phyloP scores from a whole-genome alignment of 1,284 basidiomycete species.

The Ganoderma resinaceum region DNA sequence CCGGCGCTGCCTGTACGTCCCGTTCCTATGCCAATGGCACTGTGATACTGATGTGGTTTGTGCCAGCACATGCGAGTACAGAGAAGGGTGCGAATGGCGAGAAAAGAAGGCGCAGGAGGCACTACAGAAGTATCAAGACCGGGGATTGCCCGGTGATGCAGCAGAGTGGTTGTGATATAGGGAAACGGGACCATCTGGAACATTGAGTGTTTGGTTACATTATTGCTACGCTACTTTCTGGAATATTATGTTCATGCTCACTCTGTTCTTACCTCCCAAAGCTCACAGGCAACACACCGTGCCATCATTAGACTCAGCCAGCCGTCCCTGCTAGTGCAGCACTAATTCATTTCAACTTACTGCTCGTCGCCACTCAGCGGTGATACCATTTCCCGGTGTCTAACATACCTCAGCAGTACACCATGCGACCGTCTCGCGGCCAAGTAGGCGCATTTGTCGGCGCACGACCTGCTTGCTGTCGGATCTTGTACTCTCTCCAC shows the following conservation, averaged over 20 bases:
- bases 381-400: too few species aligned
- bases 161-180: conserved; percentile 4
- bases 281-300: not conserved
- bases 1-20: conserved; percentile 72
- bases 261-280: not conserved
- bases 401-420: too few species aligned
- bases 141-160: not conserved
- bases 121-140: conserved; percentile 13
- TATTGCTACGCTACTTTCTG: not conserved
- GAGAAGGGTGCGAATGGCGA: conserved; percentile 84
- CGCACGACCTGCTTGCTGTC: not conserved
- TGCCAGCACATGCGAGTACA: conserved; percentile 80
- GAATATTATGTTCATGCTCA: not conserved
- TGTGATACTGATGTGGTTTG: conserved; percentile 4
- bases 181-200: not conserved
- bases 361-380: too few species aligned
- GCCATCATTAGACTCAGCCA: not conserved
- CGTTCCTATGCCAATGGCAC: not conserved
- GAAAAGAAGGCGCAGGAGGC: conserved; percentile 65
- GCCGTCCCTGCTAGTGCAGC: not conserved
- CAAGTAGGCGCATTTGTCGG: not conserved
- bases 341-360: not conserved
- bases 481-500: not conserved
- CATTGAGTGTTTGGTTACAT: not conserved
- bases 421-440: not conserved